Evolutionary conservation across 1,284 basidiomycete species (phyloP).

Genomic region (Cryptococcus sp.): DNA sequence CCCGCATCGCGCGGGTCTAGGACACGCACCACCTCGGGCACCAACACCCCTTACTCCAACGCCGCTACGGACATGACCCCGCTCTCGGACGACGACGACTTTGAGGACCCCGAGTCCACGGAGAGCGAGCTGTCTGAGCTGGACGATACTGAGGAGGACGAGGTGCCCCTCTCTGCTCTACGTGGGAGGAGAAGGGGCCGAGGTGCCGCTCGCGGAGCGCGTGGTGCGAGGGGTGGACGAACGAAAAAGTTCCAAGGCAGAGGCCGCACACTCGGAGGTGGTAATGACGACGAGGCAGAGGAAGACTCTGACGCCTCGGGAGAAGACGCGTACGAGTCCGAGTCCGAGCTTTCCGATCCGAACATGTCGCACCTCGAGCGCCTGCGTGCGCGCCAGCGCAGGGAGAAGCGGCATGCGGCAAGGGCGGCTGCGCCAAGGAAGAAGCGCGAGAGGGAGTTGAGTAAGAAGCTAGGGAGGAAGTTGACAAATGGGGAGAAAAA

Average conservation of each 20-base stretch:
- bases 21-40: constrained; percentile 8
- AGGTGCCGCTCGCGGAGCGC: not conserved
- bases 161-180: not conserved
- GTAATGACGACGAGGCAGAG: constrained; percentile 12
- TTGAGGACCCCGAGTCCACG: not conserved
- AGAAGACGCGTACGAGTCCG: constrained; percentile 1
- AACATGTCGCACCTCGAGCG: not conserved
- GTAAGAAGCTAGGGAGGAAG: constrained; percentile 61
- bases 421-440: constrained; percentile 27
- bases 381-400: not conserved
- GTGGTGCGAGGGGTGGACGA: constrained; percentile 5
- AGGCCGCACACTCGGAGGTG: constrained; percentile 15
- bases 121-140: not conserved
- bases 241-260: constrained; percentile 7
- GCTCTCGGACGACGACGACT: constrained; percentile 20
- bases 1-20: constrained; percentile 1
- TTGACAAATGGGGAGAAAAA: constrained; percentile 79
- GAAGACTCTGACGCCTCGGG: constrained; percentile 5
- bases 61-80: constrained; percentile 12
- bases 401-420: constrained; percentile 52
- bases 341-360: constrained; percentile 1
- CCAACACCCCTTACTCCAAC: constrained; percentile 9
- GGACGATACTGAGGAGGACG: not conserved
- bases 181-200: not conserved
- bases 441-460: constrained; percentile 56